Evolutionary conservation across 208 protist species (phyloP).

Genomic region (Trypanosoma conorhini): DNA sequence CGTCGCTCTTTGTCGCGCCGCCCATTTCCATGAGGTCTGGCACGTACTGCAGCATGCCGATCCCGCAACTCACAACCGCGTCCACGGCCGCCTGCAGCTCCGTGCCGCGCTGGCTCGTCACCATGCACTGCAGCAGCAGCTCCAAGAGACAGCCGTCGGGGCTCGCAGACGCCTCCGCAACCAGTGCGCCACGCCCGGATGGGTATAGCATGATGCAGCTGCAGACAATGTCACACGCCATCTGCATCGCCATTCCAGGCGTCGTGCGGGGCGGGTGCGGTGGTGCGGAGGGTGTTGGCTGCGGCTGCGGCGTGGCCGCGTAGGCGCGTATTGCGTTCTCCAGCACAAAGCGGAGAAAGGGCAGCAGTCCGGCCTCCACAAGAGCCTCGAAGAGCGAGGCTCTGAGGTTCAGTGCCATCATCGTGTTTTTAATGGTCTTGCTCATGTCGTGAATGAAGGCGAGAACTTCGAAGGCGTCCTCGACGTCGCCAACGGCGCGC

Average conservation of each 20-base stretch:
- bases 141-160: conserved; percentile 33
- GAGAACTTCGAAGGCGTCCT: conserved; percentile 44
- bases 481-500: conserved; percentile 21
- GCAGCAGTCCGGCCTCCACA: conserved; percentile 35
- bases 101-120: conserved; percentile 29
- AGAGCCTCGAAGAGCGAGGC: conserved; percentile 51
- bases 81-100: conserved; percentile 52
- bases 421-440: conserved; percentile 66
- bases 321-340: conserved; percentile 17
- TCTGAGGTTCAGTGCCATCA: conserved; percentile 47
- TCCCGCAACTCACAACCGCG: conserved; percentile 30
- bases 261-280: background rate
- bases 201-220: conserved; percentile 34
- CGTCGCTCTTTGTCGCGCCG: conserved; percentile 37
- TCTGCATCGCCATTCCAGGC: conserved; percentile 36
- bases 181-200: conserved; percentile 23
- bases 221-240: conserved; percentile 43
- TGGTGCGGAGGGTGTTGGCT: background rate
- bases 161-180: conserved; percentile 13
- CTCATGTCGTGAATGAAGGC: conserved; percentile 66
- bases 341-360: conserved; percentile 40
- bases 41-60: conserved; percentile 24
- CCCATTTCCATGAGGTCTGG: conserved; percentile 17
- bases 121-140: conserved; percentile 43
- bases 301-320: background rate